Base-by-base conservation (phyloP, 2,329 filamentous ascomycete species). In the Coniella lustricola region DNA sequence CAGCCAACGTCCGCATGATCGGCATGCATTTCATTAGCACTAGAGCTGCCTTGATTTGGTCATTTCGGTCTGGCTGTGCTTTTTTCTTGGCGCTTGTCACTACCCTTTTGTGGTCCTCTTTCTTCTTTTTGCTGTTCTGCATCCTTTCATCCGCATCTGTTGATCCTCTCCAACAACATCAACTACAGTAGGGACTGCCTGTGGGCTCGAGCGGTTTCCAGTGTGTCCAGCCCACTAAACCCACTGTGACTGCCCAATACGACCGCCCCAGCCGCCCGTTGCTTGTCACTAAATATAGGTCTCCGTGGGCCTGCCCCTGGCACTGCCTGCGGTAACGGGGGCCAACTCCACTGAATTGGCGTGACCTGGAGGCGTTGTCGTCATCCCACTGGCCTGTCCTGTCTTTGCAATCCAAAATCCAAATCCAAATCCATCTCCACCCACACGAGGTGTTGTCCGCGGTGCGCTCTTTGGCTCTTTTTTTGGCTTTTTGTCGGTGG, bases 371-470 rank as follows among this genome's bases (percentile, higher is more conserved):
- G 25, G 25, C 29, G 17, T 33, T 25, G 40, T 42, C 40, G 40
- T 42, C 40, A 42, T 42, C n/a, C n/a, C 40, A 42, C 22, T 42
- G 39, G 39, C 16, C 39, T 42, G 39, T 42, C 39, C 31, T 12
- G 16, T 12, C 7, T 10, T 18, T 3, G 5, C 16, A 16, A 3
- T 17, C 25, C 25, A 29, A 29, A 29, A 29, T 10, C 25, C n/a
- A n/a, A n/a, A n/a, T n/a, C n/a, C n/a, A n/a, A n/a, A n/a, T n/a
- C n/a, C n/a, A n/a, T n/a, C n/a, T n/a, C n/a, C 25, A 29, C 25
- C 25, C 25, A 29, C 25, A 29, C 25, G 25, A 29, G 25, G 5
- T 29, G 25, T 18, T 42, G 29, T n/a, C n/a, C 40, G 40, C 40
- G 20, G 29, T 25, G n/a, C 40, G 20, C 40, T 7, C 33, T 16